Evolutionary conservation across 139 green algal genomes (phyloP).

Genomic region (Chlorella sp.): DNA sequence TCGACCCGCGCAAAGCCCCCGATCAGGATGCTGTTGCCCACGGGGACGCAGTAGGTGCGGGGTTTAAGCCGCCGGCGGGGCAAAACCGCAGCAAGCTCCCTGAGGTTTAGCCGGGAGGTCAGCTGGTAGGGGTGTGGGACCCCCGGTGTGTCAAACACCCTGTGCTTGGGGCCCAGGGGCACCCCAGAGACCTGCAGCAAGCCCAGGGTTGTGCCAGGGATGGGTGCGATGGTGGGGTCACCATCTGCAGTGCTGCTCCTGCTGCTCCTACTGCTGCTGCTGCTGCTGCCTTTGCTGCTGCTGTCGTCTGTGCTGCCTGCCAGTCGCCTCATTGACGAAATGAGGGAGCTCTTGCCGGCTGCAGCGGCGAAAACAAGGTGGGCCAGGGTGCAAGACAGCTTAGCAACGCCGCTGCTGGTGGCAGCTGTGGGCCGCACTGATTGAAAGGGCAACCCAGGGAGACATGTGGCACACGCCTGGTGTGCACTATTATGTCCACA

Average conservation of each 20-base stretch:
- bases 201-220: slow-evolving; percentile 94
- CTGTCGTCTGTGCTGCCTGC: slow-evolving; percentile 38
- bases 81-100: slow-evolving; percentile 73
- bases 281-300: too few relatives aligned
- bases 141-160: slow-evolving; percentile 87
- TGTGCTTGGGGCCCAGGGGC: slow-evolving; percentile 56
- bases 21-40: slow-evolving; percentile 71
- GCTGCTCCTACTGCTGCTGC: too few relatives aligned
- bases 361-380: too few relatives aligned
- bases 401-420: too few relatives aligned
- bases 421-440: too few relatives aligned
- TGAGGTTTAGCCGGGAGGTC: slow-evolving; percentile 49
- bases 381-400: too few relatives aligned
- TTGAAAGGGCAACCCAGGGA: too few relatives aligned
- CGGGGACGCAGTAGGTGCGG: slow-evolving; percentile 77
- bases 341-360: slow-evolving; percentile 93
- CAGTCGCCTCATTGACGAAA: slow-evolving; percentile 77
- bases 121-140: slow-evolving; percentile 86
- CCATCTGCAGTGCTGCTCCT: too few relatives aligned
- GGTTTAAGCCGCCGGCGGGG: slow-evolving; percentile 65
- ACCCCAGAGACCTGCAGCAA: slow-evolving; percentile 67
- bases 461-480: too few relatives aligned
- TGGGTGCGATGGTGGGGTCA: slow-evolving; percentile 71
- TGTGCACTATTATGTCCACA: too few relatives aligned
- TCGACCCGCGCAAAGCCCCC: slow-evolving; percentile 88